Base-by-base conservation (phyloP, 805 yeast genomes). In the Monosporozyma aquatica region DNA sequence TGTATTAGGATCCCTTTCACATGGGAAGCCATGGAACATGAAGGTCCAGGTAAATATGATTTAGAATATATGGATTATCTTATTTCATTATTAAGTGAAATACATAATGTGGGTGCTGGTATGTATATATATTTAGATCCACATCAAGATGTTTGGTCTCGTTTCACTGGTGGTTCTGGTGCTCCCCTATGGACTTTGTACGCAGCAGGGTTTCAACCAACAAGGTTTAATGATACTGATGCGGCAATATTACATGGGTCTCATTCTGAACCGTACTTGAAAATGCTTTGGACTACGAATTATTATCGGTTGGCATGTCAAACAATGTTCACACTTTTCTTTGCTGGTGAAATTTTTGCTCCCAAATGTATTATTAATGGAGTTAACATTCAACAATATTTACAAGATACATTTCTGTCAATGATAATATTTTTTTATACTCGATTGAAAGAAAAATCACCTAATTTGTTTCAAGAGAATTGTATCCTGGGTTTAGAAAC, bases 141-240 rank as follows among this genome's bases (percentile, higher is more conserved):
- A 1, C 97, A 89, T 58, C 97, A 89, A 60, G 97, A 89, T 58
- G 94, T 81, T 10, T 89, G 97, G 97, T 80, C 92, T 1, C 72
- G 96, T 38, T 84, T 71, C 56, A 68, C 78, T 9, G 96, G 96
- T 5, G 97, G 97, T 2, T 78, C 86, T 37, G 97, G 97, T 15
- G 95, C 96, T 3, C 97, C 97, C 1, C 54, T 85, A 54, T 89
- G 97, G 97, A 87, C 97, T 0, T 59, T 87, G 4, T 80, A 83
- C 55, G 89, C 92, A 20, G 95, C 90, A 2, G 96, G 96, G 1
- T 64, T 89, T 38, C 76, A 89, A 43, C 95, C 95, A 0, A 67
- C 59, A n/a, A 61, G 74, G n/a, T 85, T 92, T 53, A 62, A 72
- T 1, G 68, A 50, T 2, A 84, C 92, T 4, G 85, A 82, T 45